Evolutionary conservation across 441 rosid species (phyloP).

Genomic region (Viola pubescens): DNA sequence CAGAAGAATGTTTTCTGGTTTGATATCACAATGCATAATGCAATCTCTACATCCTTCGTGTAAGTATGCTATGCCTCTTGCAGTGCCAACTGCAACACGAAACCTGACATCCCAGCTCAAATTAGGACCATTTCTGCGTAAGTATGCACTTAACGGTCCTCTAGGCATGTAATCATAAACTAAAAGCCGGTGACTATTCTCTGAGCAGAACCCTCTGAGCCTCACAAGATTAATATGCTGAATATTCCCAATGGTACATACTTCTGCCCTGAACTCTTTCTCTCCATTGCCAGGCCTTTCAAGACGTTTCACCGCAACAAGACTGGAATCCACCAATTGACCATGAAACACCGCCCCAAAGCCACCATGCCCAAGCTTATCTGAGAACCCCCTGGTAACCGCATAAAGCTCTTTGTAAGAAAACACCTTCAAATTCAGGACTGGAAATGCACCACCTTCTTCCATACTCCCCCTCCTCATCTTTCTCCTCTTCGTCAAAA

Average conservation of each 20-base stretch:
- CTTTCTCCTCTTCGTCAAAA: constrained; percentile 33
- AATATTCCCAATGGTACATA: constrained; percentile 75
- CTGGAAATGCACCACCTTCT: constrained; percentile 40
- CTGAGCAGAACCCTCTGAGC: constrained; percentile 80
- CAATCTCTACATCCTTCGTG: constrained; percentile 90
- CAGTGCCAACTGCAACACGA: constrained; percentile 62
- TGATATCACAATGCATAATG: constrained; percentile 88
- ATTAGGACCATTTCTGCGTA: constrained; percentile 39
- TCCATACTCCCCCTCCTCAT: constrained; percentile 25
- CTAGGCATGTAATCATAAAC: constrained; percentile 92
- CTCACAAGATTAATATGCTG: constrained; percentile 86
- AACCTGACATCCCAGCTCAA: constrained; percentile 66
- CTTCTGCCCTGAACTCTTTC: constrained; percentile 82
- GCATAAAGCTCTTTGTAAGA: constrained; percentile 59
- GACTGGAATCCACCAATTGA: constrained; percentile 48
- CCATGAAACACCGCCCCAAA: constrained; percentile 80
- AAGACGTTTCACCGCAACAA: constrained; percentile 72
- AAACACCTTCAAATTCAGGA: constrained; percentile 58
- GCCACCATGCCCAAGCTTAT: constrained; percentile 81
- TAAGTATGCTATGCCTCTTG: constrained; percentile 69
- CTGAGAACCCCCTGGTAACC: constrained; percentile 54
- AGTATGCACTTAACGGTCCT: constrained; percentile 58
- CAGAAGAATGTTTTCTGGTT: constrained; percentile 80
- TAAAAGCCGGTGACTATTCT: constrained; percentile 59
- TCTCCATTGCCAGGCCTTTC: constrained; percentile 76